A percentile compares a stretch with the other conserved stretches of the same genome.
Conservation (phyloP, 2,329 filamentous ascomycete species). For the Aspergillus fructus region DNA sequence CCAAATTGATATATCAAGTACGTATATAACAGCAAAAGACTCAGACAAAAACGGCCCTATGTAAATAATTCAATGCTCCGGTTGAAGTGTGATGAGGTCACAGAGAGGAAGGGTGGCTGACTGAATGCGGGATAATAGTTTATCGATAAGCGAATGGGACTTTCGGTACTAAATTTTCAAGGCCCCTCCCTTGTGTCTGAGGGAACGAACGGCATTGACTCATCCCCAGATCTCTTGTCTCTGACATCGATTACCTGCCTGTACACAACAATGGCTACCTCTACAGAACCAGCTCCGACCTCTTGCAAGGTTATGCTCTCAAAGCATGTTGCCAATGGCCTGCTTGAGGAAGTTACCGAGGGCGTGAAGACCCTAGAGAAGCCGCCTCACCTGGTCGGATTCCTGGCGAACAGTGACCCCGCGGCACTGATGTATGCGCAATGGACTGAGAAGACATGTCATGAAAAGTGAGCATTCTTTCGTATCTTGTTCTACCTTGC, state of each 20-base stretch:
- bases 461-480: constrained; percentile 75
- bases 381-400: constrained; percentile 80
- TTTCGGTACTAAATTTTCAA: constrained; percentile 25
- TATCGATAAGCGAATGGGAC: constrained; percentile 42
- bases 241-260: constrained; percentile 1
- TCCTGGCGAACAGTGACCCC: constrained; percentile 88
- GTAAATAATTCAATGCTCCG: not conserved
- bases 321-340: constrained; percentile 77
- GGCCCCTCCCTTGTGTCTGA: constrained; percentile 19
- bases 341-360: constrained; percentile 75
- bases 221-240: constrained; percentile 1
- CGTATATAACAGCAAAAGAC: not conserved
- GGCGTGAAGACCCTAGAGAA: constrained; percentile 70
- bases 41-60: not conserved
- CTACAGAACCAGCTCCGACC: constrained; percentile 28
- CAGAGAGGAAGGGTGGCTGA: constrained; percentile 1
- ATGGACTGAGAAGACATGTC: constrained; percentile 94
- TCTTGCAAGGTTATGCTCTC: constrained; percentile 92
- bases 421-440: constrained; percentile 92
- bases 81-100: constrained; percentile 1
- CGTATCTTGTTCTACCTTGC: constrained; percentile 5
- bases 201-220: constrained; percentile 1
- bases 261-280: constrained; percentile 33
- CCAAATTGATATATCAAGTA: not conserved
- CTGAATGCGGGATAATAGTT: constrained; percentile 32